Evolutionary conservation across 176 grass and related monocot genomes (phyloP), one percentile per base, ranked within the genome.

Genomic region (Triticum monococcum): DNA sequence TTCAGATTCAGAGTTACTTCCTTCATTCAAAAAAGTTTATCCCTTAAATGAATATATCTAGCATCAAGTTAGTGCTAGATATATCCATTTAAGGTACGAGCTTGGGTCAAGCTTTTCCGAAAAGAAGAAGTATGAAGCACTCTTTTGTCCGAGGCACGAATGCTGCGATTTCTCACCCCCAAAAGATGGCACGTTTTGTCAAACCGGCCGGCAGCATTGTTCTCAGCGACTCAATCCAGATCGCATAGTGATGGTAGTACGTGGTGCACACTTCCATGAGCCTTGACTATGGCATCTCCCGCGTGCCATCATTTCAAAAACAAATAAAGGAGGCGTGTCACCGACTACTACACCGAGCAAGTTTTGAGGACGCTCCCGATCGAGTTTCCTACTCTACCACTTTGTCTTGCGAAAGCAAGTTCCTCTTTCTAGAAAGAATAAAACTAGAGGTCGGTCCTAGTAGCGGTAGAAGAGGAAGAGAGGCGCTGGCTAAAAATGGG

Each of bases 371-470:
- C 56, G 18, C 56, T 59, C 56, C 54, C 2, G 56, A 59, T 59
- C 56, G 7, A 57, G 18, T 18, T 16, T n/a, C n/a, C n/a, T 57
- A 56, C 5, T 3, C 1, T 3, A 20, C 18, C 1, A 1, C 18
- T 59, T 59, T 59, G 56, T 59, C 2, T 59, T 22, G 25, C 36
- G 33, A 85, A 86, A 89, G 70, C 88, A 81, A 1, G 18, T 22
- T 59, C 6, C 46, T 25, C 81, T 88, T 88, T 85, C 77, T 91
- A 78, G 90, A 91, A 91, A 85, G 86, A 85, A 85, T 63, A 64
- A 77, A 85, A 24, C 71, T 9, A 54, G 72, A 26, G 23, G 1
- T 5, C 37, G 40, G 23, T 46, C 40, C 71, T 46, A 3, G 38
- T 43, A 5, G 35, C 14, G 38, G 16, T 54, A 73, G 22, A n/a